These are phyloP conservation scores for Angophora floribunda DNA, from an alignment of 345 rosid species.

Conservation along the genomic window DNA sequence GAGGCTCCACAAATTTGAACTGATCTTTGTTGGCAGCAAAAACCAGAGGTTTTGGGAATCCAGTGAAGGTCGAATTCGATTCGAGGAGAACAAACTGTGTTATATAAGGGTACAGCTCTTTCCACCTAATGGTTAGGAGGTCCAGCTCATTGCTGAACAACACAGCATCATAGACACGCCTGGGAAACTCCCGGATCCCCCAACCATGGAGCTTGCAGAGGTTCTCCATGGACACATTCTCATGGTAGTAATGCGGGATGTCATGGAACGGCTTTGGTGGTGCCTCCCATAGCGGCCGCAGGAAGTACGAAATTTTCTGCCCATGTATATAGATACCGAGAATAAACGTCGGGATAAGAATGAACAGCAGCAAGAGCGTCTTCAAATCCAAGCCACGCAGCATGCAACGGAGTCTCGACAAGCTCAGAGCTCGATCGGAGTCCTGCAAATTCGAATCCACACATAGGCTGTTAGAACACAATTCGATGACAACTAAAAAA, in stretches of 20 bases:
- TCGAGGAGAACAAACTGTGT: conserved; percentile 80
- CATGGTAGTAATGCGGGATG: conserved; percentile 75
- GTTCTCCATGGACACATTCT: conserved; percentile 68
- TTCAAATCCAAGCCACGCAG: conserved; percentile 85
- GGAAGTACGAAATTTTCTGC: conserved; percentile 74
- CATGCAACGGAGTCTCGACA: conserved; percentile 84
- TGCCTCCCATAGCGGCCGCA: conserved; percentile 81
- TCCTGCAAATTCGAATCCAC: conserved; percentile 38
- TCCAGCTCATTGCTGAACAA: conserved; percentile 77
- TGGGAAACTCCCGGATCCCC: conserved; percentile 76
- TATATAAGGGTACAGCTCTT: conserved; percentile 67
- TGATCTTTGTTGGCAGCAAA: conserved; percentile 45
- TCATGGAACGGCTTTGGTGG: conserved; percentile 75
- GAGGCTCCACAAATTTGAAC: conserved; percentile 64
- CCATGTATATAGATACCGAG: conserved; percentile 60
- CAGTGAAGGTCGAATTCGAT: conserved; percentile 78
- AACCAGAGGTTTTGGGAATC: conserved; percentile 47
- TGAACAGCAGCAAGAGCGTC: conserved; percentile 53
- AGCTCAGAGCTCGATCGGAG: conserved; percentile 61
- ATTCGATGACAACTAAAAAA: neutral
- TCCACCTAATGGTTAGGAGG: conserved; percentile 65
- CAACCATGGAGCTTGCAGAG: conserved; percentile 87
- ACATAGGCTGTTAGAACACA: neutral
- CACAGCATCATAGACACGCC: conserved; percentile 80
- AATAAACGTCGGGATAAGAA: conserved; percentile 60